phyloP scores from a whole-genome alignment of 495 filamentous ascomycete genomes.

The Hyaloscypha finlandica region DNA sequence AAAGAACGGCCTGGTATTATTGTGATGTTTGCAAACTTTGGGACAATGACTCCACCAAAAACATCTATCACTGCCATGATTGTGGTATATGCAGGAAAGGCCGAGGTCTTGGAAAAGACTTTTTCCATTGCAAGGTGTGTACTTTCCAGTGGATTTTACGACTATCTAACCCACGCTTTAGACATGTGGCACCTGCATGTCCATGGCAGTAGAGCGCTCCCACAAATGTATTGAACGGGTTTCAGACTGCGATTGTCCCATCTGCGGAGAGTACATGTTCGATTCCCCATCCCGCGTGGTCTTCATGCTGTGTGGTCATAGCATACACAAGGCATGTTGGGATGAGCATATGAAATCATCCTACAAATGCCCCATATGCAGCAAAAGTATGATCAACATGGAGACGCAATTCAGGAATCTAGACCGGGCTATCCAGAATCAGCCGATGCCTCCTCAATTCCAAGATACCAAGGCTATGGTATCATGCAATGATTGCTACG shows the following conservation, averaged over 20 bases:
- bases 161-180: constrained; percentile 35
- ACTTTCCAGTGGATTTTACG: background rate
- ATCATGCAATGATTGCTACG: constrained; percentile 92
- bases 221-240: constrained; percentile 95
- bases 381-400: constrained; percentile 93
- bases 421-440: constrained; percentile 78
- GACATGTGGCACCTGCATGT: constrained; percentile 91
- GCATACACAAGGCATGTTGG: constrained; percentile 88
- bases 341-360: constrained; percentile 80
- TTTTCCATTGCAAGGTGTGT: constrained; percentile 93
- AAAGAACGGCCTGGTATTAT: constrained; percentile 86
- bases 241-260: constrained; percentile 96
- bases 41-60: constrained; percentile 89
- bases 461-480: constrained; percentile 76
- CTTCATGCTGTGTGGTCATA: constrained; percentile 95
- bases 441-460: constrained; percentile 90
- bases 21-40: constrained; percentile 95
- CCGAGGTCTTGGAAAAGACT: constrained; percentile 91
- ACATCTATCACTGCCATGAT: constrained; percentile 95
- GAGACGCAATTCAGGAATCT: constrained; percentile 90
- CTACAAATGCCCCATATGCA: constrained; percentile 95
- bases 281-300: constrained; percentile 86
- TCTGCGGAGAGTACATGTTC: constrained; percentile 97
- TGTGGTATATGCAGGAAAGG: constrained; percentile 95
- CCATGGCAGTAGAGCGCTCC: constrained; percentile 73